Evolutionary conservation across 2,329 filamentous ascomycete genomes (phyloP).

Genomic region (Fusarium chuoi): DNA sequence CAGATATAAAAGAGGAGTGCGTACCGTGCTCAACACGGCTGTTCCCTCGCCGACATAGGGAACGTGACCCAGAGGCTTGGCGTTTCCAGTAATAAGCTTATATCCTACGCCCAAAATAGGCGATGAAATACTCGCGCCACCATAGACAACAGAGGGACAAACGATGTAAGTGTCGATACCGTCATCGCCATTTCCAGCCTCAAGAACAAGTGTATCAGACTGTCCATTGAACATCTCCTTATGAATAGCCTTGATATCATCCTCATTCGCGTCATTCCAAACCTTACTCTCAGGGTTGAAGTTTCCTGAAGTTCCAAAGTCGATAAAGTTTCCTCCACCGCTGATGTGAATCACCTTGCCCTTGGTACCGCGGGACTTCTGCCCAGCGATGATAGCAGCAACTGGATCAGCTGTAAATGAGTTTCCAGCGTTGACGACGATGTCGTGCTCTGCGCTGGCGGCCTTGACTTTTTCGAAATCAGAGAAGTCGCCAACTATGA

Average conservation of each 20-base stretch:
- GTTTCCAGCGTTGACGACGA: slow-evolving; percentile 10
- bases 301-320: slow-evolving; percentile 8
- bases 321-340: slow-evolving; percentile 7
- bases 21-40: neutral
- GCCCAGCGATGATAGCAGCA: slow-evolving; percentile 3
- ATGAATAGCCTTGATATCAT: slow-evolving; percentile 8
- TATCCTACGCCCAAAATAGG: neutral
- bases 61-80: neutral
- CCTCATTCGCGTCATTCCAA: slow-evolving; percentile 11
- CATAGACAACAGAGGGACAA: neutral
- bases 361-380: neutral
- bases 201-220: neutral
- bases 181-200: slow-evolving; percentile 2
- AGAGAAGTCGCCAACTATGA: neutral
- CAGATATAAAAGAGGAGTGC: rapidly evolving
- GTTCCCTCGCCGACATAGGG: slow-evolving; percentile 13
- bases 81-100: neutral
- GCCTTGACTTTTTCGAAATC: slow-evolving; percentile 7
- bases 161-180: slow-evolving; percentile 2
- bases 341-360: slow-evolving; percentile 2
- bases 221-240: slow-evolving; percentile 22
- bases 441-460: neutral
- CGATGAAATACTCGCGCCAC: neutral
- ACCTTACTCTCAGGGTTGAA: slow-evolving; percentile 2
- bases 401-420: neutral